Base-by-base conservation (phyloP, 108 stramenopile species). In the Chaetoceros tenuissimus region DNA sequence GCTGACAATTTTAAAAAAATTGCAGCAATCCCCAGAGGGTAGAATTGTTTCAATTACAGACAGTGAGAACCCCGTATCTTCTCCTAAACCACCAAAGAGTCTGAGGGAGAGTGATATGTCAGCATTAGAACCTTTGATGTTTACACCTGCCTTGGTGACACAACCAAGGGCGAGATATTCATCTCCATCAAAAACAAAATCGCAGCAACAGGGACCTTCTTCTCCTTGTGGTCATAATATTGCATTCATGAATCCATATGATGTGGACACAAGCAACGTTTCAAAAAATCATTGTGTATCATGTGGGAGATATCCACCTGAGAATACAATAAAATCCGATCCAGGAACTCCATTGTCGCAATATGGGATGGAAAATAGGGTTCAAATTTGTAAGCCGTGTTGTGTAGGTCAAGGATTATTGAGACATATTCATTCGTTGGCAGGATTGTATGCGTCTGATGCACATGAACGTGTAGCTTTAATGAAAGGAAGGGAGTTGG, bases 291-390 rank as follows among this genome's bases (percentile, higher is more conserved):
- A 71, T 53, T 71, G 62, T 64, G 49, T 31, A 25, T 50, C 67
- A 18, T 55, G 69, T 63, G 69, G 71, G 24, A 22, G 51, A 30
- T 64, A 68, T 60, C 71, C 71, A n/a, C 69, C 71, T 18, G 47
- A 59, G 48, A 66, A 66, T 45, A 65, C 71, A 22, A 66, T 72
- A 62, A 66, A 71, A 25, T 62, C 64, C 53, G 66, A 70, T 65
- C 24, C 27, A 8, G 69, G 69, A 10, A 67, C 79, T 0, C 89
- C 89, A 5, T 43, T 92, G 25, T 57, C 75, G 3, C 84, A 87
- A 56, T 92, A 87, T 59, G 80, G 82, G 31, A 72, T 75, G 64
- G 90, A 92, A 64, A 67, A 68, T 30, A 54, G 80, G 13, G 64
- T 75, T 0, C 79, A 85, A 51, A 44, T 86, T 27, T 85, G 89